Percentiles rank a stretch among this genome's conserved stretches.
Conservation (phyloP, 108 stramenopile genomes). For the Nitzschia sp. region DNA sequence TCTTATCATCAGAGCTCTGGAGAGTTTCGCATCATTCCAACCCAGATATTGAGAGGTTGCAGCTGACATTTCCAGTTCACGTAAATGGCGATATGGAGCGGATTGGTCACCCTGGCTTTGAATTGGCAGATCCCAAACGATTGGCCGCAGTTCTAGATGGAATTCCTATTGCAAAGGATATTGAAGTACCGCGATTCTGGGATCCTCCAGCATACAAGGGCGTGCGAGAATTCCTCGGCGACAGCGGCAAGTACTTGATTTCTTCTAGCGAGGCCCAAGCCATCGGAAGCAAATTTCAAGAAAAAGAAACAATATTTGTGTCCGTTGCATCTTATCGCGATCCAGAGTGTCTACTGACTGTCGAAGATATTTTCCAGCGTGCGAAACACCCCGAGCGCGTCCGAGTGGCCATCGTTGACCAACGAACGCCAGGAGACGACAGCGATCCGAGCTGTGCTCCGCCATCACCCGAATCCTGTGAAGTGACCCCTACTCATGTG, state of each 20-base stretch:
- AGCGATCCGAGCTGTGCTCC: constrained; percentile 31
- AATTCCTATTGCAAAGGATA: neutral
- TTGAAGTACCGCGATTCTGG: constrained; percentile 39
- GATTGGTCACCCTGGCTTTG: constrained; percentile 41
- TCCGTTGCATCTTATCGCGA: constrained; percentile 56
- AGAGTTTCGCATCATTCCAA: neutral
- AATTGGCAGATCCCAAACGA: constrained; percentile 16
- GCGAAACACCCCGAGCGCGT: constrained; percentile 62
- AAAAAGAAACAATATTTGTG: constrained; percentile 51
- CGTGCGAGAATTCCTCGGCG: constrained; percentile 67
- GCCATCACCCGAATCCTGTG: constrained; percentile 36
- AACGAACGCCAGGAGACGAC: constrained; percentile 26
- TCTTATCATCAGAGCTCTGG: constrained; percentile 5
- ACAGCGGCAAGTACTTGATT: constrained; percentile 63
- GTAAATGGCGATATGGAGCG: constrained; percentile 34
- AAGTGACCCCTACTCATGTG: constrained; percentile 43
- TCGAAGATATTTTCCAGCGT: constrained; percentile 39
- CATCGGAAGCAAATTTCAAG: constrained; percentile 48
- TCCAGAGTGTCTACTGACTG: constrained; percentile 39
- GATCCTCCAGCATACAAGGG: constrained; percentile 29
- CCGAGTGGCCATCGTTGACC: constrained; percentile 57
- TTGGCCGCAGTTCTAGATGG: neutral
- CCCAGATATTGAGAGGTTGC: constrained; percentile 12
- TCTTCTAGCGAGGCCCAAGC: constrained; percentile 56
- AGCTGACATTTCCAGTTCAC: constrained; percentile 39